Evolutionary conservation across 2,329 filamentous ascomycete species (phyloP), one percentile per base, ranked within the genome.

Genomic region (Fusarium devonianum): DNA sequence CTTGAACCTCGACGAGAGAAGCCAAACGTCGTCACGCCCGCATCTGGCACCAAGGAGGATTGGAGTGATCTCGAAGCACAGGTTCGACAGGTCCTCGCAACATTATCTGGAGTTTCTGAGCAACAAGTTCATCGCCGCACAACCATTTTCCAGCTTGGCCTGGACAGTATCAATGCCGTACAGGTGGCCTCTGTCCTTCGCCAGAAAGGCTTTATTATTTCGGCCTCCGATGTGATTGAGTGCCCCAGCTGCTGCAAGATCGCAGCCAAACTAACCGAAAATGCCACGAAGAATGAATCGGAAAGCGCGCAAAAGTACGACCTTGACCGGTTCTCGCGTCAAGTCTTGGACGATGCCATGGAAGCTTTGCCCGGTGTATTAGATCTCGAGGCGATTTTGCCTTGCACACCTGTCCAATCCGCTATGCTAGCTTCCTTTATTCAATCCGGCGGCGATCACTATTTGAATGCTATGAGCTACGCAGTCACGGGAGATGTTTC

Each of bases 141-240:
- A 0, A 91, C 89, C 0, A 90, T 97, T 37, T 96, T 93, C 63
- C 85, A 88, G 49, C 81, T 96, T n/a, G 93, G 93, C 0, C 75
- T 97, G 4, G 92, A 97, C 70, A 97, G 92, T 67, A 94, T 97
- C 64, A 92, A 88, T 52, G 89, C 91, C 1, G 80, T 87, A 5
- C 92, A 96, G 64, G 77, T 96, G 8, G 89, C 91, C 1, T 79
- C 83, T 2, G 73, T 79, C 18, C 75, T 97, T 12, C 83, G 87
- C 13, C 80, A 78, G 28, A 64, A 78, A 13, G 85, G 85, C 0
- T 74, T 85, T 28, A 64, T 69, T 1, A 71, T 92, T 0, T 83
- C 84, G 2, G 85, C 89, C 0, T 81, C 84, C 2, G 89, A 96
- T 67, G 84, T 97, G 11, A 80, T 97, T 43, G 85, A 89, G 62